Percentiles rank a stretch among this genome's conserved stretches.
phyloP scores from a whole-genome alignment of 176 grass and related monocot species.

The Dactylis glomerata region DNA sequence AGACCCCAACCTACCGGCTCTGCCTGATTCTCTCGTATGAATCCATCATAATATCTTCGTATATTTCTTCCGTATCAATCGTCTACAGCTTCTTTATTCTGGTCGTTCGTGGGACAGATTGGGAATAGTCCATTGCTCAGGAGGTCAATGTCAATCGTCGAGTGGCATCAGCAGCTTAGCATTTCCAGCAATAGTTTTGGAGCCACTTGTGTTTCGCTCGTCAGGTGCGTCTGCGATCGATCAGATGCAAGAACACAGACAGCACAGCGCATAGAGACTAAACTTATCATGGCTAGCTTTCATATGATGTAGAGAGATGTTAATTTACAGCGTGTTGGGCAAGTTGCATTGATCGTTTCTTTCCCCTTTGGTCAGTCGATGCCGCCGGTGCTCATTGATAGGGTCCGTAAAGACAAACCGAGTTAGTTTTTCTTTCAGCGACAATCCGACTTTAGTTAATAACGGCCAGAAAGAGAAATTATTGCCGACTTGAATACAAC shows the following conservation, averaged over 20 bases:
- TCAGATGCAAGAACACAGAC: not conserved
- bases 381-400: slow-evolving; percentile 34
- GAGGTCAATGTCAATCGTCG: slow-evolving; percentile 20
- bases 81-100: not conserved
- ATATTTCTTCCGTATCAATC: not conserved
- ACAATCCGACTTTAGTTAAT: slow-evolving; percentile 4
- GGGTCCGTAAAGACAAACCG: not conserved
- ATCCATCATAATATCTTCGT: slow-evolving; percentile 11
- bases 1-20: not conserved
- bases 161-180: slow-evolving; percentile 32
- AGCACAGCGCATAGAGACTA: not conserved
- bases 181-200: slow-evolving; percentile 29
- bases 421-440: too few relatives aligned
- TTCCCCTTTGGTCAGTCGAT: slow-evolving; percentile 24
- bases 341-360: not conserved
- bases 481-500: slow-evolving; percentile 4
- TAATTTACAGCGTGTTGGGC: not conserved
- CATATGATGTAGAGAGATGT: slow-evolving; percentile 19
- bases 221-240: slow-evolving; percentile 15
- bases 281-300: slow-evolving; percentile 14
- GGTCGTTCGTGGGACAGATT: not conserved
- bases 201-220: slow-evolving; percentile 17
- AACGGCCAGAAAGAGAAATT: slow-evolving; percentile 5
- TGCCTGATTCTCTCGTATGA: not conserved
- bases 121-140: slow-evolving; percentile 6